Conservation (phyloP, 768 basidiomycete genomes). For the Dioszegia hungarica region DNA sequence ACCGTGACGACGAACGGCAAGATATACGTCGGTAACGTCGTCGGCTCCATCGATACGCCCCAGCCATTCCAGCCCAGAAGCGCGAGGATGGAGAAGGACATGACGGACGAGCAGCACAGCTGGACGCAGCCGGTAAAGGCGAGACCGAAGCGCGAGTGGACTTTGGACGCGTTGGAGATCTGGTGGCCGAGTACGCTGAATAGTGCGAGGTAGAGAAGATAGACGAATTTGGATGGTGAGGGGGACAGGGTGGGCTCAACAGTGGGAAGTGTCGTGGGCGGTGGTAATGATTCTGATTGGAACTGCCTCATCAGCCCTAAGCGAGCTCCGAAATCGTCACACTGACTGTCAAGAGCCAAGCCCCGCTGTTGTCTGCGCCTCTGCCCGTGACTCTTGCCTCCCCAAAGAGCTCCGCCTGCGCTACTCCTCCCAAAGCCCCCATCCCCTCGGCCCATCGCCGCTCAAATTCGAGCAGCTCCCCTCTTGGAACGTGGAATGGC, state of each 20-base stretch:
- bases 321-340: too few relatives aligned
- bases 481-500: conserved; percentile 18
- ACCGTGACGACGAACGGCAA: conserved; percentile 92
- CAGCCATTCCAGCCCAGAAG: conserved; percentile 62
- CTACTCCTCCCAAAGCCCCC: not conserved
- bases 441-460: conserved; percentile 18
- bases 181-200: conserved; percentile 34
- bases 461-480: conserved; percentile 14
- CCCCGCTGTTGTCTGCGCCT: conserved; percentile 12
- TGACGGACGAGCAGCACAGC: conserved; percentile 85
- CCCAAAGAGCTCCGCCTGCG: conserved; percentile 28
- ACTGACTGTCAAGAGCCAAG: conserved; percentile 35
- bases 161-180: conserved; percentile 52
- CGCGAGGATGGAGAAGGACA: conserved; percentile 86
- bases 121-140: conserved; percentile 91
- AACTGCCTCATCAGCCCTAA: not conserved
- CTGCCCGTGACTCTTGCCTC: conserved; percentile 16
- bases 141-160: conserved; percentile 85
- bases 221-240: conserved; percentile 13
- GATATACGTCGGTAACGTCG: conserved; percentile 52
- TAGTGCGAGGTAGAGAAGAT: conserved; percentile 35
- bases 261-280: not conserved
- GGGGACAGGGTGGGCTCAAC: not conserved
- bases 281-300: not conserved
- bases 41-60: conserved; percentile 21